Percentiles rank a stretch among this genome's conserved stretches.
Evolutionary conservation across 805 yeast species (phyloP).

Genomic region (Osmozyma mogii): DNA sequence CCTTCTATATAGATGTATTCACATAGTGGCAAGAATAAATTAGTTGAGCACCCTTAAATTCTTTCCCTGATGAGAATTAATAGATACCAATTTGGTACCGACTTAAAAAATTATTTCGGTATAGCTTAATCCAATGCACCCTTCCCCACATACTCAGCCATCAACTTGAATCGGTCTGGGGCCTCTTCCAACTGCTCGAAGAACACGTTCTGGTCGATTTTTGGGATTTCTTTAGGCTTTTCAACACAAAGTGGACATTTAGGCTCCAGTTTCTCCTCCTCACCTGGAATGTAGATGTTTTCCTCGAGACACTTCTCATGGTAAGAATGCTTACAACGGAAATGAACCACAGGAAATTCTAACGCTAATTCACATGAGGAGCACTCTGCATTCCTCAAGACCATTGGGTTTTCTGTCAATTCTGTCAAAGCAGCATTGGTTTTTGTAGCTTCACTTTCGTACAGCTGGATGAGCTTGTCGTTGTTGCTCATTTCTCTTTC

Average conservation of each 20-base stretch:
- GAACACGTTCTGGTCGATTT: constrained; percentile 59
- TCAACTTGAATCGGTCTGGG: constrained; percentile 62
- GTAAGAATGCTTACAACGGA: constrained; percentile 78
- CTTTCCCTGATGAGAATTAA: too few species aligned
- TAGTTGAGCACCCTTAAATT: too few species aligned
- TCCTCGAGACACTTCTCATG: constrained; percentile 73
- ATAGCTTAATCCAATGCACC: constrained; percentile 87
- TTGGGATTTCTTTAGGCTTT: constrained; percentile 61
- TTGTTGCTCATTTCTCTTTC: constrained; percentile 64
- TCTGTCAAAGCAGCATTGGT: constrained; percentile 47
- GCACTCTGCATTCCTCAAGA: constrained; percentile 59
- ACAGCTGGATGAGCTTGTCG: constrained; percentile 55
- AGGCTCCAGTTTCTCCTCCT: constrained; percentile 3
- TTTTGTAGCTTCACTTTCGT: constrained; percentile 56
- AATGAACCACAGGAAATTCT: constrained; percentile 76
- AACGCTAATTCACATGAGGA: constrained; percentile 55
- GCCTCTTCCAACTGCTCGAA: constrained; percentile 43
- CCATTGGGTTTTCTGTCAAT: constrained; percentile 37
- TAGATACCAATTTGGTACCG: too few species aligned
- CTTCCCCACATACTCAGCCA: constrained; percentile 77
- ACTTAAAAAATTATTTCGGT: too few species aligned
- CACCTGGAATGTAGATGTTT: constrained; percentile 22
- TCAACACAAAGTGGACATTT: constrained; percentile 69
- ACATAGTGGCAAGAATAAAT: too few species aligned
- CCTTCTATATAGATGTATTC: too few species aligned